Conservation (phyloP, 2,329 filamentous ascomycete genomes). For the Fusarium brachygibbosum region DNA sequence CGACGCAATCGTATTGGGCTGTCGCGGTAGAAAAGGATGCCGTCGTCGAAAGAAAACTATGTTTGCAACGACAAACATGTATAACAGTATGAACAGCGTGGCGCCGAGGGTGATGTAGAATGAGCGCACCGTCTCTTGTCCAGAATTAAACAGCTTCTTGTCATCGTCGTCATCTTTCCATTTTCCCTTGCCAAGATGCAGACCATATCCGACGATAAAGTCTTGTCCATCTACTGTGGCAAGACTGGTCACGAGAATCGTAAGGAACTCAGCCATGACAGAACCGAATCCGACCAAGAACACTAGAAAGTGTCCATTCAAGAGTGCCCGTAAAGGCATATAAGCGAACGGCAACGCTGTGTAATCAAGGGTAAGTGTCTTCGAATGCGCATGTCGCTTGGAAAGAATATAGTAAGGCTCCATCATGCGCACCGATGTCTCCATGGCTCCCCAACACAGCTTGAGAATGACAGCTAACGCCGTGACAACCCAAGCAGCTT, state of each 20-base stretch:
- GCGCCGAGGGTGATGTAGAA: constrained; percentile 76
- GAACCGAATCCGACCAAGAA: constrained; percentile 78
- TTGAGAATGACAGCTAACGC: constrained; percentile 75
- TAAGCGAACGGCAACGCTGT: constrained; percentile 78
- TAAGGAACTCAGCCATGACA: constrained; percentile 79
- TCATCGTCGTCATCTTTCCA: constrained; percentile 32
- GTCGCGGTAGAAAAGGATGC: constrained; percentile 79
- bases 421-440: constrained; percentile 78
- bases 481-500: constrained; percentile 75
- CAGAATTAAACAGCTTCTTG: constrained; percentile 59
- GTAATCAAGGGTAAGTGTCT: constrained; percentile 78
- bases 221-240: constrained; percentile 73
- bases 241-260: constrained; percentile 75
- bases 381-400: constrained; percentile 73
- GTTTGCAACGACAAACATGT: constrained; percentile 71
- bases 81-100: constrained; percentile 73
- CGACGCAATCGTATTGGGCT: constrained; percentile 82
- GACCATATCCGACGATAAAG: constrained; percentile 60
- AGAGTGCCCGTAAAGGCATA: constrained; percentile 71
- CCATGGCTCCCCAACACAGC: constrained; percentile 76
- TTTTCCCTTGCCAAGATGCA: constrained; percentile 14
- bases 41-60: constrained; percentile 73
- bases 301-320: constrained; percentile 75
- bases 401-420: constrained; percentile 81
- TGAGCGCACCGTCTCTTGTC: constrained; percentile 71